Conservation (phyloP, 768 basidiomycete genomes). For the Candolleomyces eurysporus region DNA sequence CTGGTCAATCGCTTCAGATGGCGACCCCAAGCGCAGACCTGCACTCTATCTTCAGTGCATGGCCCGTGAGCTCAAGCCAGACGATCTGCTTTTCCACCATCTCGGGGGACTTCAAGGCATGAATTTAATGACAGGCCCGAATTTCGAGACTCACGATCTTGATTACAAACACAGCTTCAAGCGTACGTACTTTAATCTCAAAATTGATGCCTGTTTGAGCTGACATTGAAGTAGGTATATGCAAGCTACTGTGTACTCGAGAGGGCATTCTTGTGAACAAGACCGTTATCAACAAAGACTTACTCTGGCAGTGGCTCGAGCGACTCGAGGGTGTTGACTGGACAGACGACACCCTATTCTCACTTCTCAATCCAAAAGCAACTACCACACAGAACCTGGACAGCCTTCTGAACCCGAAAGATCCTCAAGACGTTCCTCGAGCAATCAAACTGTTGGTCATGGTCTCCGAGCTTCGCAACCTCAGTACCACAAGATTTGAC, state of each 20-base stretch:
- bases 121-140: conserved; percentile 14
- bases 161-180: conserved; percentile 21
- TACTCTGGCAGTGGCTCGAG: conserved; percentile 18
- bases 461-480: conserved; percentile 14
- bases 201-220: too few species aligned
- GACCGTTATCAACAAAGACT: conserved; percentile 16
- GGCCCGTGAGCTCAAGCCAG: conserved; percentile 11
- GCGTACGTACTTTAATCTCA: background rate
- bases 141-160: conserved; percentile 17
- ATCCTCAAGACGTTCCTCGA: conserved; percentile 10
- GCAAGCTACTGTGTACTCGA: conserved; percentile 19
- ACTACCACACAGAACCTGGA: conserved; percentile 8
- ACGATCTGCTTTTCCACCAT: conserved; percentile 11
- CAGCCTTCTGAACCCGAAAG: conserved; percentile 24
- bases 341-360: conserved; percentile 15
- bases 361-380: conserved; percentile 11
- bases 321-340: conserved; percentile 21
- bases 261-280: conserved; percentile 17
- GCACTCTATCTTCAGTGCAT: conserved; percentile 22
- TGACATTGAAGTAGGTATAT: conserved; percentile 12
- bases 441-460: conserved; percentile 20
- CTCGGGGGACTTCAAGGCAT: conserved; percentile 14
- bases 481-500: conserved; percentile 10
- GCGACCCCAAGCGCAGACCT: conserved; percentile 17
- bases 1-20: conserved; percentile 18